Evolutionary conservation across 768 basidiomycete species (phyloP), one percentile per base, ranked within the genome.

Genomic region (Xerocomellus dryophilus): DNA sequence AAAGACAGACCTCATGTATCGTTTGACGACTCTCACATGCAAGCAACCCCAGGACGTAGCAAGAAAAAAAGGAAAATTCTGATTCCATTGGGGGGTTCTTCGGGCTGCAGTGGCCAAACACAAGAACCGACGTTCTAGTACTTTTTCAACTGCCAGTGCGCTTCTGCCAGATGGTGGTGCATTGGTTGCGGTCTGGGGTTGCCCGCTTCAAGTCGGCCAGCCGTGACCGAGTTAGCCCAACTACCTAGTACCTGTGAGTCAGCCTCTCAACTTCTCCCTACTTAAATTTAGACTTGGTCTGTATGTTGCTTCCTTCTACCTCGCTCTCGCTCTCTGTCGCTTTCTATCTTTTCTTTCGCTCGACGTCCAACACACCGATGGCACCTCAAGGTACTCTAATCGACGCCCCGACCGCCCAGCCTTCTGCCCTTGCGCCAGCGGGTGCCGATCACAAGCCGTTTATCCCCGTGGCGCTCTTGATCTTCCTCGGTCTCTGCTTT

Each of bases 401-500:
- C 39, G 38, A 27, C 27, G 23, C 43, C 3, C 9, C 44, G 32
- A 45, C 56, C 20, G 36, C 36, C 31, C 50, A 44, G 15, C 25
- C 55, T 40, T 53, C 59, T 10, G 40, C 46, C 12, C 31, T 51
- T 23, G 25, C 49, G 32, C 43, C 41, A 6, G 32, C 47, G 4
- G 27, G 41, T 7, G 14, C 46, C 18, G 15, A 7, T 7, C 48
- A 35, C 43, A 51, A 55, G 32, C 53, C 47, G 12, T 59, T 51
- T 53, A 57, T 62, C 39, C 66, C 67, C 4, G 49, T 55, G 29
- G 31, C 46, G 6, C 53, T 71, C 44, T 41, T 56, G 18, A 57
- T 65, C 39, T 59, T 69, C 38, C 56, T 69, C 7, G 65, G 59
- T 25, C 11, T 69, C 34, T 71, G 65, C 29, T 47, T 71, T 27